Evolutionary conservation across 768 basidiomycete species (phyloP), one percentile per base, ranked within the genome.

Genomic region (Tricholomella constricta): DNA sequence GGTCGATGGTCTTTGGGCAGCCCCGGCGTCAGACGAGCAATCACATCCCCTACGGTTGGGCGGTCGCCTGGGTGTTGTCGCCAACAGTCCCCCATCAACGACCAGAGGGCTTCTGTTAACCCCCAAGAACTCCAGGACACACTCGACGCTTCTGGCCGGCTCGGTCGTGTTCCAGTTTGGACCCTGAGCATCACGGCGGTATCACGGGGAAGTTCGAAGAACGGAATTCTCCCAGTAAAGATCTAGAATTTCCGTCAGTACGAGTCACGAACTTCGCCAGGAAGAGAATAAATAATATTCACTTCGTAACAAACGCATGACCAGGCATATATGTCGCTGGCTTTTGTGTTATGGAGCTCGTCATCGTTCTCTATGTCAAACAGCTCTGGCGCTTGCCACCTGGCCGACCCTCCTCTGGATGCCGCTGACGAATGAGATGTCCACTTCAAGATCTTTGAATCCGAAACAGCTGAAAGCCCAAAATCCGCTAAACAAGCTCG

Each of bases 261-360:
- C n/a, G n/a, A n/a, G n/a, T n/a, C n/a, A n/a, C n/a, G n/a, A 27
- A 14, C 25, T 4, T 26, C 15, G 15, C 6, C 26, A 45, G 25
- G 12, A 6, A 27, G 26, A 14, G 26, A 19, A 5, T 29, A 25
- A 7, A 23, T 29, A 12, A 43, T 22, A 26, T 26, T 2, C 22
- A 59, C 63, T 56, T 64, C 59, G 31, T 58, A 64, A 15, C 45
- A 49, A 4, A 56, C 54, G 26, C 48, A 56, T 2, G 45, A 54
- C 45, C 51, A 61, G 17, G 59, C 52, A 47, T 62, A 66, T 6
- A 63, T 44, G 37, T 64, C 65, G 37, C 58, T 62, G n/a, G n/a
- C 32, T 22, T 55, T 52, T 32, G 50, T 41, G 37, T 61, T 54
- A 10, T 15, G 45, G 10, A 38, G 29, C 1, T 48, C 25, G 15